Evolutionary conservation across 441 rosid genomes (phyloP).

Genomic region (Euphorbia schlechtendalii): DNA sequence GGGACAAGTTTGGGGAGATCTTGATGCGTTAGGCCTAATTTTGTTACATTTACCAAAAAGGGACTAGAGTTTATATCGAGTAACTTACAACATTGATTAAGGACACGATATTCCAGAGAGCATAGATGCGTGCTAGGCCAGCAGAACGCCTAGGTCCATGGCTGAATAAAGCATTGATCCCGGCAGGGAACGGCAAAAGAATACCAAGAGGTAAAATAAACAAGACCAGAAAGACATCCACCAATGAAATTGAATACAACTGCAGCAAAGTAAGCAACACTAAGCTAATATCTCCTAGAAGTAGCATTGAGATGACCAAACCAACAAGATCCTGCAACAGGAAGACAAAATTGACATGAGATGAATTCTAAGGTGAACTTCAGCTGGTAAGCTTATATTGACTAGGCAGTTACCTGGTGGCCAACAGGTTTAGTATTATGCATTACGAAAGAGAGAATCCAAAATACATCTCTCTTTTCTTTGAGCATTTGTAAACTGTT

Average conservation of each 20-base stretch:
- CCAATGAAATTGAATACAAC: constrained; percentile 87
- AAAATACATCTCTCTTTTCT: constrained; percentile 91
- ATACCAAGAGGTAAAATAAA: constrained; percentile 89
- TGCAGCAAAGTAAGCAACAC: constrained; percentile 97
- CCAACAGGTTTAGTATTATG: constrained; percentile 99
- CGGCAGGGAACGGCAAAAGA: constrained; percentile 98
- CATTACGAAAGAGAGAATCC: constrained; percentile 78
- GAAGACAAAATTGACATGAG: constrained; percentile 16
- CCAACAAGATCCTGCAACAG: constrained; percentile 96
- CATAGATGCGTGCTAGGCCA: constrained; percentile 95
- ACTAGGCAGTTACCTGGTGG: constrained; percentile 67
- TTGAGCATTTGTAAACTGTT: constrained; percentile 71
- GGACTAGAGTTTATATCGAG: no score
- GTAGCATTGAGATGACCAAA: constrained; percentile 90
- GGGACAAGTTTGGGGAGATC: no score
- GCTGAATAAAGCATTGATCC: constrained; percentile 97
- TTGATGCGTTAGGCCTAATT: no score
- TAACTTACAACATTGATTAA: constrained; percentile 85
- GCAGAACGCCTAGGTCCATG: constrained; percentile 99
- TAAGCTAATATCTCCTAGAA: constrained; percentile 98
- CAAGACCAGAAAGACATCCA: constrained; percentile 76
- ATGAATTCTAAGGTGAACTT: no score
- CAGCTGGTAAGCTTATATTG: constrained; percentile 3
- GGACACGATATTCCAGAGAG: constrained; percentile 92
- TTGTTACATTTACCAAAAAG: no score